A percentile compares a stretch with the other conserved stretches of the same genome.
These are phyloP conservation scores for Tanacetum coccineum DNA, from an alignment of 129 eudicot species.

Conservation along the genomic window DNA sequence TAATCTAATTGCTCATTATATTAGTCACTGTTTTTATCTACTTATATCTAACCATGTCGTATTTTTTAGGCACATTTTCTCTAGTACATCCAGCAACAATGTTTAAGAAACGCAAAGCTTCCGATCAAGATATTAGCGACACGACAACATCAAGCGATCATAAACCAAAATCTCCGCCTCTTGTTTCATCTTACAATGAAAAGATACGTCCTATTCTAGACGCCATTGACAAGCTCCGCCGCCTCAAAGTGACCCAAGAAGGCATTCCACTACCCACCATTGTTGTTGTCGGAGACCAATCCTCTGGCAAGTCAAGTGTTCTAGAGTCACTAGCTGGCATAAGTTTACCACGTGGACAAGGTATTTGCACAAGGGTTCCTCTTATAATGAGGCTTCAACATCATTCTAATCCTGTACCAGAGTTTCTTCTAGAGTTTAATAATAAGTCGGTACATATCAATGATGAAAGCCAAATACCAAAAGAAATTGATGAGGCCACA, in stretches of 20 bases:
- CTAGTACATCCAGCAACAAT: background rate
- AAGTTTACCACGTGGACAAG: slow-evolving; percentile 46
- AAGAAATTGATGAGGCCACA: too few relatives aligned
- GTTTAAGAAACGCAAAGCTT: background rate
- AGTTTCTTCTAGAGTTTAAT: slow-evolving; percentile 25
- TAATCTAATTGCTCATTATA: too few relatives aligned
- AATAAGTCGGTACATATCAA: slow-evolving; percentile 13
- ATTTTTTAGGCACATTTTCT: too few relatives aligned
- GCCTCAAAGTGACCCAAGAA: slow-evolving; percentile 41
- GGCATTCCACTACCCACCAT: slow-evolving; percentile 50
- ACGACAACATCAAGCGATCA: background rate
- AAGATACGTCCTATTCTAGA: slow-evolving; percentile 46
- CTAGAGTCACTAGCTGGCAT: slow-evolving; percentile 49
- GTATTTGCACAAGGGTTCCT: slow-evolving; percentile 43
- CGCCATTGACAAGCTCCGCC: slow-evolving; percentile 40
- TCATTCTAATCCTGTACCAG: slow-evolving; percentile 5
- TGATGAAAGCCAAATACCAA: background rate
- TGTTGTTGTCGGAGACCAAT: slow-evolving; percentile 50
- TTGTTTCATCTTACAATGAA: slow-evolving; percentile 34
- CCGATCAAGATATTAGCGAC: background rate
- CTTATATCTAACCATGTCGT: too few relatives aligned
- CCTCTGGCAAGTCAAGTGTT: slow-evolving; percentile 47
- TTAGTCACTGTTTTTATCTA: too few relatives aligned
- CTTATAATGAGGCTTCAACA: slow-evolving; percentile 37
- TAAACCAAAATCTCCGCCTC: slow-evolving; percentile 11